Conservation (phyloP, 2,329 filamentous ascomycete species). For the Tolypocladium ovalisporum region DNA sequence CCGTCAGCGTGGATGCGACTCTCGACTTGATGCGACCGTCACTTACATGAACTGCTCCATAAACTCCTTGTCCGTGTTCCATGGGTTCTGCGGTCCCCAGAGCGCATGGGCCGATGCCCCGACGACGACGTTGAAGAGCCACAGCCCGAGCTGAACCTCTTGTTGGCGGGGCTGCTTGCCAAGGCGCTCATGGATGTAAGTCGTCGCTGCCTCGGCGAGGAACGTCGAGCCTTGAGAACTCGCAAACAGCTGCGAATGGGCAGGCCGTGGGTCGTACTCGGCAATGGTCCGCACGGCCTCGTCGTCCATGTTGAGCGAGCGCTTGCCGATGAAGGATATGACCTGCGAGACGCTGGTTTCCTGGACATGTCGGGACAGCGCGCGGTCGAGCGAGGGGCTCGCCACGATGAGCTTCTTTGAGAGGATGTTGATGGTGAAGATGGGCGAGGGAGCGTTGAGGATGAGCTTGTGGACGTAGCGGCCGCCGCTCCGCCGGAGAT, state of each 20-base stretch:
- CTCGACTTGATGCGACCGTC: too few relatives aligned
- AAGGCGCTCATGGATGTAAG: constrained; percentile 10
- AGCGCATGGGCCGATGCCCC: constrained; percentile 19
- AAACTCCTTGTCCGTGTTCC: constrained; percentile 18
- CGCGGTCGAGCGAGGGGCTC: constrained; percentile 15
- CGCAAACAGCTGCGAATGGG: constrained; percentile 16
- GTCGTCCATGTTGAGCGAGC: constrained; percentile 14
- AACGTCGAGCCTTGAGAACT: constrained; percentile 9
- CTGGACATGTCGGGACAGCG: constrained; percentile 13
- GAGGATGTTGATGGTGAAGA: constrained; percentile 18
- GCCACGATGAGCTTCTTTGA: constrained; percentile 15
- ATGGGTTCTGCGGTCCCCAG: constrained; percentile 19
- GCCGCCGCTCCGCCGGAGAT: constrained; percentile 11
- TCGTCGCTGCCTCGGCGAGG: constrained; percentile 11
- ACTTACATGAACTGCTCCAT: constrained; percentile 18
- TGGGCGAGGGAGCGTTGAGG: constrained; percentile 6
- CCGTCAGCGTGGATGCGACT: constrained; percentile 4
- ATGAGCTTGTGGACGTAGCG: constrained; percentile 16
- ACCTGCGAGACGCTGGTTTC: constrained; percentile 19
- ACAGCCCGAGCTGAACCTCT: constrained; percentile 13
- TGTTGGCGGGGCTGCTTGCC: constrained; percentile 8
- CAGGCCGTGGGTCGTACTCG: constrained; percentile 14
- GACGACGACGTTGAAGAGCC: constrained; percentile 17
- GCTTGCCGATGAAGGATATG: constrained; percentile 16
- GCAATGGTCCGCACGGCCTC: constrained; percentile 12